These are phyloP conservation scores for Tulasnella sp. DNA, from an alignment of 768 basidiomycete genomes.

Conservation along the genomic window DNA sequence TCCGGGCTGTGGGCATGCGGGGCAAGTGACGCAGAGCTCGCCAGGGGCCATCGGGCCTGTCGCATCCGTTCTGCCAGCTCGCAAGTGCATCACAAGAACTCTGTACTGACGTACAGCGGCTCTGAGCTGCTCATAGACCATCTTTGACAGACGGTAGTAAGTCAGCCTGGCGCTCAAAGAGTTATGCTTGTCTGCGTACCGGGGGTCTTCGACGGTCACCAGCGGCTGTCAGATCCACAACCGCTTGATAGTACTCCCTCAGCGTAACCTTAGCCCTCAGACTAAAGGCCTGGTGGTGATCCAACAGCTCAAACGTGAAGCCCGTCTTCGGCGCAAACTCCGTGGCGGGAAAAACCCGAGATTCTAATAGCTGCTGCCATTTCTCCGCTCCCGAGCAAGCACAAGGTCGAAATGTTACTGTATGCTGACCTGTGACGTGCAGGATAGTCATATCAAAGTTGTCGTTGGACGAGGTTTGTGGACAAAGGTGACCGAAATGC, in stretches of 20 bases:
- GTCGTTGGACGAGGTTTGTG: neutral
- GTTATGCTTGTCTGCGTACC: no score
- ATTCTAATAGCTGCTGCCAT: neutral
- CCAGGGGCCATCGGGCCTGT: neutral
- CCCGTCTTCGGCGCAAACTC: neutral
- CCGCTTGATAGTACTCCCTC: neutral
- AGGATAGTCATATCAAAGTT: neutral
- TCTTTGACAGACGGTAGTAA: neutral
- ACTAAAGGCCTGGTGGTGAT: neutral
- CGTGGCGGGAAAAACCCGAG: neutral
- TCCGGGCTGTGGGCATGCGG: neutral
- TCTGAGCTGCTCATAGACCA: neutral
- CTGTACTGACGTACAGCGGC: neutral
- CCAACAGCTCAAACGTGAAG: neutral
- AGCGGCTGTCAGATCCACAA: neutral
- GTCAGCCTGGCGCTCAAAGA: no score
- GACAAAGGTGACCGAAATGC: neutral
- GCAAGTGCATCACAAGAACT: neutral
- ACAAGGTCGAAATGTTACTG: neutral
- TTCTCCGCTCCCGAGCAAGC: neutral
- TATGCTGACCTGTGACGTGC: neutral
- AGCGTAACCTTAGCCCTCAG: neutral
- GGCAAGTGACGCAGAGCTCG: neutral
- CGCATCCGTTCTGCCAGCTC: neutral
- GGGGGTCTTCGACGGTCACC: no score